Evolutionary conservation across 306 rosid genomes (phyloP), one percentile per base, ranked within the genome.

Genomic region (Cicer arietinum): DNA sequence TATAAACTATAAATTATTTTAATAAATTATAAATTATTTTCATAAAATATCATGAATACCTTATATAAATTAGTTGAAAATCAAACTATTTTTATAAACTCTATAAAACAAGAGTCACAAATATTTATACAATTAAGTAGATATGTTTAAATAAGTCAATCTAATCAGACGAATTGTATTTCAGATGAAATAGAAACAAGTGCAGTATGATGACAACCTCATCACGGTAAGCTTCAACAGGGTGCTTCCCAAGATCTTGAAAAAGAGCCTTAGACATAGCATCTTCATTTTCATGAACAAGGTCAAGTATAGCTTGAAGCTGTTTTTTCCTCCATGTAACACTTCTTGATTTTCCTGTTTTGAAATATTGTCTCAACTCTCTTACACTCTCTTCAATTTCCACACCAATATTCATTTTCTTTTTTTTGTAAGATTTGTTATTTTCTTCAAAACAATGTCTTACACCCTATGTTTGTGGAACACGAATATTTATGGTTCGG

Each of bases 211-310:
- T 5, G 46, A 18, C 57, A 37, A 91, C 98, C 96, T 94, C 98
- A 20, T 94, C 98, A 1, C 97, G 85, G 67, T 72, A 94, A 74
- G 86, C 73, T 82, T 94, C 98, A 47, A 71, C 81, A 1, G 86
- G 94, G 74, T 87, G 94, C 67, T 94, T 94, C 6, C 97, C 98
- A 79, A 94, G 97, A 91, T 94, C 98, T 57, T 88, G 86, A 61
- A 77, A 6, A 2, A 94, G 96, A 42, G 88, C 94, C 39, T 79
- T 51, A 68, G 62, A 88, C 20, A 94, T 80, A 35, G 80, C 78
- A 2, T 84, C 82, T 76, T 94, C 97, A 0, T 87, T 82, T 7
- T 90, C 88, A 41, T 70, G 87, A 75, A 94, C 37, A 62, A 94
- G 89, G 17, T 87, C 60, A 40, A 85, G 81, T 4, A 94, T 51